Conservation (phyloP, 176 grass and related monocot genomes). For the Leersia perrieri region DNA sequence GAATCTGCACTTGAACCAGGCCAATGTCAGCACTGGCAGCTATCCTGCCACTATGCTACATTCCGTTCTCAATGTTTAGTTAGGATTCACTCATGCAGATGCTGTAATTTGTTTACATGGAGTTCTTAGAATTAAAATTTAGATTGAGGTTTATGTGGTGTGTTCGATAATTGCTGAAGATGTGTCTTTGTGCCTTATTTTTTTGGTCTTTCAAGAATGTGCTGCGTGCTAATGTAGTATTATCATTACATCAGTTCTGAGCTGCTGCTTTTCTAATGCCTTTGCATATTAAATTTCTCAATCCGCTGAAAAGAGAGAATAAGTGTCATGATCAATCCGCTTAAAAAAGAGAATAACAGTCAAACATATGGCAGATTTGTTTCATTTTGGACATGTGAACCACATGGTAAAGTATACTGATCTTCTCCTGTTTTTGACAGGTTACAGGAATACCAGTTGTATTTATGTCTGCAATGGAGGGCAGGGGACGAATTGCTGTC, state of each 20-base stretch:
- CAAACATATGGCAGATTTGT: conserved; percentile 12
- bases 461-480: conserved; percentile 94
- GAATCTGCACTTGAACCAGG: no score
- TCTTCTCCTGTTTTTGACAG: conserved; percentile 37
- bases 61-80: not conserved
- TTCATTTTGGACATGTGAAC: not conserved
- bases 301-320: conserved; percentile 6
- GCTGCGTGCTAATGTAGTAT: not conserved
- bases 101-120: conserved; percentile 10
- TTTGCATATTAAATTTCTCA: not conserved
- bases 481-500: conserved; percentile 63
- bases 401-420: not conserved
- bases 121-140: not conserved
- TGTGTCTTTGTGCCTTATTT: not conserved
- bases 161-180: not conserved
- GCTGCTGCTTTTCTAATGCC: not conserved
- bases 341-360: not conserved
- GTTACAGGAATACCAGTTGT: conserved; percentile 90
- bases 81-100: not conserved
- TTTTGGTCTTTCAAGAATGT: not conserved
- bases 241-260: not conserved
- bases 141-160: not conserved
- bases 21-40: no score
- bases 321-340: not conserved
- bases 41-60: no score